Evolutionary conservation across 2,329 filamentous ascomycete species (phyloP), one percentile per base, ranked within the genome.

Genomic region (Fusarium albosuccineum): DNA sequence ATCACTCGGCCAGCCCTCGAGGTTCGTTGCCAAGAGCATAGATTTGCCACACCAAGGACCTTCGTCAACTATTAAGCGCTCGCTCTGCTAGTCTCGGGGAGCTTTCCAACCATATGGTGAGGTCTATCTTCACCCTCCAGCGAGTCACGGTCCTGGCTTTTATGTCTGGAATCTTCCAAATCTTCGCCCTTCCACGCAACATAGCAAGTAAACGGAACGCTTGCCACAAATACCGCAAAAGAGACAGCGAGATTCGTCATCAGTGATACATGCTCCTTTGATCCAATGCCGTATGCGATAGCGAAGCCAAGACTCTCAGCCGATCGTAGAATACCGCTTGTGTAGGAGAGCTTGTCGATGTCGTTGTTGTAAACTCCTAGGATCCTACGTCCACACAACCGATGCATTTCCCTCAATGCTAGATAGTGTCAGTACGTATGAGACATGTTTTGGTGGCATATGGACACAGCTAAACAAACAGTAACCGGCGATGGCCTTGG

Each of bases 141-240:
- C 36, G 13, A 16, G 8, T 5, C 10, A 8, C 8, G 14, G 5
- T 5, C 36, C 6, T 39, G 36, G n/a, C 6, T n/a, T 39, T n/a
- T n/a, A 39, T 39, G 13, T 5, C 8, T 16, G 5, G 5, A n/a
- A 8, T 14, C 36, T 16, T 22, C 74, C 65, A 48, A 16, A 14
- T 26, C 44, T n/a, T 30, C 44, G 5, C 44, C 27, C 44, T 48
- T 48, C 26, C 27, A 48, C 10, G 44, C 44, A 9, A 48, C 44
- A 10, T 48, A 48, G 30, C 44, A 48, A 26, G 44, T 48, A 17
- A 48, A 48, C 6, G 44, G 44, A 48, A 48, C 44, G 33, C 44
- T 48, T 6, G 30, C 44, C 9, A 13, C 44, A 33, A 48, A 48
- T 10, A 48, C 44, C 4, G 44, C 44, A 33, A 48, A 48, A 1